These are phyloP conservation scores for Bombardia bombarda DNA, from an alignment of 495 filamentous ascomycete species.

Conservation along the genomic window DNA sequence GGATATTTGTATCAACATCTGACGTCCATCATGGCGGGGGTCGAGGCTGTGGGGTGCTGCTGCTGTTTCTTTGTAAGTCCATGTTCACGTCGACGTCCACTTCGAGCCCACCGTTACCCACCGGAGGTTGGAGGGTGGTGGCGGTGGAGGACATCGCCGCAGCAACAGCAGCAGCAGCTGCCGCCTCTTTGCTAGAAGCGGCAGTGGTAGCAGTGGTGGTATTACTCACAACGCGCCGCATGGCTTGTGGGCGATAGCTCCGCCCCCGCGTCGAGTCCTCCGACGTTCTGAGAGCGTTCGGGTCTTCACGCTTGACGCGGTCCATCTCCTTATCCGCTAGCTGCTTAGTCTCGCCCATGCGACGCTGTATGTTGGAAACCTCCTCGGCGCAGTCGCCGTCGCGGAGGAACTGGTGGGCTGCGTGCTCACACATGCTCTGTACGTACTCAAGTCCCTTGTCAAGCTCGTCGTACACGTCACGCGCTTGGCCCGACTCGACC, in stretches of 20 bases:
- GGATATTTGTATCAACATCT: no score
- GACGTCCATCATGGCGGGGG: no score
- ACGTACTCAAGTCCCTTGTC: slow-evolving; percentile 72
- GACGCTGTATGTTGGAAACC: slow-evolving; percentile 56
- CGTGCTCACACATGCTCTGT: slow-evolving; percentile 73
- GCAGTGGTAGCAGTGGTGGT: not conserved
- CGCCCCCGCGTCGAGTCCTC: slow-evolving; percentile 14
- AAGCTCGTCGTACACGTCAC: slow-evolving; percentile 57
- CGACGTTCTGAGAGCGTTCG: slow-evolving; percentile 15
- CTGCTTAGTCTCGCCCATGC: slow-evolving; percentile 50
- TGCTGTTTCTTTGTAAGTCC: no score
- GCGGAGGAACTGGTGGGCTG: slow-evolving; percentile 78
- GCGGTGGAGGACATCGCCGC: no score
- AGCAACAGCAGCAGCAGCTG: not conserved
- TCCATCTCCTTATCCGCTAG: slow-evolving; percentile 51
- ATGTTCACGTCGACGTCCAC: no score
- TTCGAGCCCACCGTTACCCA: no score
- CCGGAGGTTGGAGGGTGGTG: no score
- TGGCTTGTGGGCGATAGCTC: slow-evolving; percentile 25
- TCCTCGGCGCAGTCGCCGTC: slow-evolving; percentile 73
- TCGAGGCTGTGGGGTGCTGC: no score
- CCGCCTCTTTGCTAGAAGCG: not conserved
- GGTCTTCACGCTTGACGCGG: slow-evolving; percentile 34
- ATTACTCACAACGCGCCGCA: no score
- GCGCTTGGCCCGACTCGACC: not conserved